Evolutionary conservation across 768 basidiomycete species (phyloP).

Genomic region (Leucogyrophana mollusca): DNA sequence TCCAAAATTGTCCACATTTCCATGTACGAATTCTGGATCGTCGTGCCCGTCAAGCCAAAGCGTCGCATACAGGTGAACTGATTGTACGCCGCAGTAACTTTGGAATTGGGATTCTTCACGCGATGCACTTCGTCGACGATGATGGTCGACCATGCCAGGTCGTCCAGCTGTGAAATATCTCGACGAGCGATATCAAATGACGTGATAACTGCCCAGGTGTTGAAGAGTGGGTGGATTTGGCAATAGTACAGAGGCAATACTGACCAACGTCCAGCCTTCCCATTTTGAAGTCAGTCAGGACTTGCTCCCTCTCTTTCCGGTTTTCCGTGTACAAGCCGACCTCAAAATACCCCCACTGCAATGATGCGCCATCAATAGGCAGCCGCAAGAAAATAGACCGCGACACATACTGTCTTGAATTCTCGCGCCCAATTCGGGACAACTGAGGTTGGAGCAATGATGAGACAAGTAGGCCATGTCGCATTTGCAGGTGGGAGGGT

Average conservation of each 20-base stretch:
- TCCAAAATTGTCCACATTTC: conserved; percentile 93
- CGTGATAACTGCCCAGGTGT: conserved; percentile 72
- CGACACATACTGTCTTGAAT: conserved; percentile 62
- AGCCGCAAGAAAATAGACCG: neutral
- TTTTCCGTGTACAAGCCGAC: conserved; percentile 67
- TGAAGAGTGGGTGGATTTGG: no score
- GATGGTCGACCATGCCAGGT: conserved; percentile 68
- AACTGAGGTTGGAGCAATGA: conserved; percentile 84
- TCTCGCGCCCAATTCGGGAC: conserved; percentile 90
- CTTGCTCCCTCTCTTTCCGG: conserved; percentile 48
- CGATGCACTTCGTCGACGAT: conserved; percentile 90
- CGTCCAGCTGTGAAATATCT: conserved; percentile 68
- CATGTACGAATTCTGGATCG: conserved; percentile 83
- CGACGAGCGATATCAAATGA: conserved; percentile 74
- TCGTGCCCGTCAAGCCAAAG: conserved; percentile 86
- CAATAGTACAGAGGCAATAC: conserved; percentile 35
- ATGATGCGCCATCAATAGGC: neutral
- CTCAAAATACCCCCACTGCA: conserved; percentile 94
- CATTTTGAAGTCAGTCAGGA: conserved; percentile 70
- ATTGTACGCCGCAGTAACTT: conserved; percentile 67
- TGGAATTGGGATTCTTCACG: conserved; percentile 75
- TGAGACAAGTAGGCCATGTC: conserved; percentile 84
- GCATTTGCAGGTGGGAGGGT: conserved; percentile 64
- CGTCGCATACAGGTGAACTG: conserved; percentile 65
- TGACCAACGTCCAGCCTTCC: conserved; percentile 83